phyloP scores from a whole-genome alignment of 2,329 filamentous ascomycete species.

The Aureobasidium sp. region DNA sequence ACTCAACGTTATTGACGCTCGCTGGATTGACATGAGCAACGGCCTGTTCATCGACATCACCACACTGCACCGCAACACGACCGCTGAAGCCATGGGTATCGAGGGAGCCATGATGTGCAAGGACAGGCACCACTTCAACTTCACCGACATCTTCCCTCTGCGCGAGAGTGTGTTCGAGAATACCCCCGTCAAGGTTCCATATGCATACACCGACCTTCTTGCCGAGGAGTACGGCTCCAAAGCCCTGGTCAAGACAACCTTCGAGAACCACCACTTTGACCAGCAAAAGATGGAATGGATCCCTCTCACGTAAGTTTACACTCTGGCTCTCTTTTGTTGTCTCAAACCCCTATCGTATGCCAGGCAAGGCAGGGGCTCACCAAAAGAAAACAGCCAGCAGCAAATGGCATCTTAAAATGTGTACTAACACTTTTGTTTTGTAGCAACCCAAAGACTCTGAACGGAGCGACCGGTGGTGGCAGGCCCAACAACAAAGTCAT shows the following conservation, averaged over 20 bases:
- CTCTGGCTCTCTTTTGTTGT: neutral
- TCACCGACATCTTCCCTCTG: conserved; percentile 49
- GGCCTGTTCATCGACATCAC: conserved; percentile 57
- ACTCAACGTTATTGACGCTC: conserved; percentile 50
- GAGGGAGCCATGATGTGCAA: conserved; percentile 46
- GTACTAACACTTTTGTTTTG: neutral
- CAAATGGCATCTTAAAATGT: neutral
- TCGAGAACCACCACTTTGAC: conserved; percentile 37
- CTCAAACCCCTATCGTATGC: neutral
- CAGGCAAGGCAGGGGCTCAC: conserved; percentile 8
- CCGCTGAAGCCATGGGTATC: conserved; percentile 30
- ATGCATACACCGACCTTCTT: conserved; percentile 46
- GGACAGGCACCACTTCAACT: conserved; percentile 47
- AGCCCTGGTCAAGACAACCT: conserved; percentile 40
- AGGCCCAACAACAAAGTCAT: conserved; percentile 3
- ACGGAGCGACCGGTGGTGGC: neutral
- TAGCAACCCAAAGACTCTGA: neutral
- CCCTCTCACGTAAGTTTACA: conserved; percentile 16
- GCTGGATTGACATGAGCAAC: conserved; percentile 53
- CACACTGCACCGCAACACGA: conserved; percentile 42
- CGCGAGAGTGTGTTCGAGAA: conserved; percentile 48
- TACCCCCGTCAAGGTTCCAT: conserved; percentile 47
- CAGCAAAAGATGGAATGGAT: conserved; percentile 25
- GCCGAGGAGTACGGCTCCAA: conserved; percentile 47
- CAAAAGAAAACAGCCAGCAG: neutral